Base-by-base conservation (phyloP, 306 rosid species). In the Dryas octopetala region DNA sequence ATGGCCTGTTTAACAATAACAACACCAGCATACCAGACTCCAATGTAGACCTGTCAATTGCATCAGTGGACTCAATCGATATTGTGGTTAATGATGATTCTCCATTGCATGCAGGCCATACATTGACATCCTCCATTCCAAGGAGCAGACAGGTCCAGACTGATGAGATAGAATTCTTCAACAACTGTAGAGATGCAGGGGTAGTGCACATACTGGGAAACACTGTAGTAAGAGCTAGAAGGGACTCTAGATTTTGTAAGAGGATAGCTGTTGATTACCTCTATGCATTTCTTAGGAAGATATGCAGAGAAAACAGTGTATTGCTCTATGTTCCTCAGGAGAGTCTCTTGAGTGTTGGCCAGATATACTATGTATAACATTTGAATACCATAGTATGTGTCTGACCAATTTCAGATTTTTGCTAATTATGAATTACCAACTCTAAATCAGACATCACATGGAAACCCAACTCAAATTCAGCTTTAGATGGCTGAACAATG, bases 121-220 rank as follows among this genome's bases (percentile, higher is more conserved):
- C 91, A 0, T 13, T 87, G 11, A 65, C 83, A 64, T 88, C 87
- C 5, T 79, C 81, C 0, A 78, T 79, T 74, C 89, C 77, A 74
- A 55, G 15, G 7, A 91, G 97, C 83, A 71, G 49, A 87, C 88
- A 90, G 45, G 84, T 80, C 0, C 97, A 91, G 79, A 74, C 72
- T 1, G 97, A 84, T 9, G 99, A 92, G 77, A 79, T 90, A 15
- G 97, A 95, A 11, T 95, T 88, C 84, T 84, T 91, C 83, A 89
- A 83, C 72, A 84, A 40, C 63, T 87, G 96, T 82, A 85, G 89
- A 83, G 97, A 91, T 82, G 91, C 93, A 0, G 99, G 99, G 65
- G 97, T 90, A 79, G 99, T 95, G 80, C 99, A 95, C 87, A 95
- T 95, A 64, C 79, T 95, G 78, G 99, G 99, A 54, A 91, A 91